Base-by-base conservation (phyloP, 805 yeast genomes). In the Sugiyamaella smithiae region DNA sequence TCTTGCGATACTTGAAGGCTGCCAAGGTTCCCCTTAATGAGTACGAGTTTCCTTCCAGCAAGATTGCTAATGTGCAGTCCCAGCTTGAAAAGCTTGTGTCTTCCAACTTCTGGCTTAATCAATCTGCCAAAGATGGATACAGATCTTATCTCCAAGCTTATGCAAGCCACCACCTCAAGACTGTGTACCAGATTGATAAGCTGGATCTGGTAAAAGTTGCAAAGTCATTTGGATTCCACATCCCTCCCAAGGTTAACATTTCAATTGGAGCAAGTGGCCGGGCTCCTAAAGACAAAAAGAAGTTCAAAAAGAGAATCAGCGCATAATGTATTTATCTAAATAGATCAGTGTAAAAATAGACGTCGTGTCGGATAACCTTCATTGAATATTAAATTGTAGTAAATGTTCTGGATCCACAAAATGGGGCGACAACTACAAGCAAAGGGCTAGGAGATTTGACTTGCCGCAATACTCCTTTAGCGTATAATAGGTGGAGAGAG, bases 21-120 rank as follows among this genome's bases (percentile, higher is more conserved):
- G 97, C 99, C 46, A 91, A 90, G 66, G 99, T 93, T 29, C 99
- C 99, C 44, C 76, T 93, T 63, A 93, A 93, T 67, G 99, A 93
- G 72, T 93, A 85, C 69, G 99, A 93, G 67, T 93, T 93, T 74
- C 99, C 99, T 48, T 66, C 85, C 20, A 87, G 78, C 65, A 93
- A 93, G 70, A 89, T 93, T 55, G 98, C 97, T 57, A 93, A 93
- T 64, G 96, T 93, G 43, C 99, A 93, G 70, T 77, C 88, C 8
- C 98, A 93, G 70, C 73, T 93, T 59, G 93, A 87, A 63, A 91
- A 91, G 70, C 76, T 93, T 59, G 88, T 91, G 56, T 82, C 87
- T 62, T 85, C 91, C 44, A 93, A 93, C 68, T 93, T 86, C 71
- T 88, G 93, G 85, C 77, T 93, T 57, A 95, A 93, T 67, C 95